A percentile compares a stretch with the other conserved stretches of the same genome.
Evolutionary conservation across 495 filamentous ascomycete genomes (phyloP).

Genomic region (Schizothecium vesticola): DNA sequence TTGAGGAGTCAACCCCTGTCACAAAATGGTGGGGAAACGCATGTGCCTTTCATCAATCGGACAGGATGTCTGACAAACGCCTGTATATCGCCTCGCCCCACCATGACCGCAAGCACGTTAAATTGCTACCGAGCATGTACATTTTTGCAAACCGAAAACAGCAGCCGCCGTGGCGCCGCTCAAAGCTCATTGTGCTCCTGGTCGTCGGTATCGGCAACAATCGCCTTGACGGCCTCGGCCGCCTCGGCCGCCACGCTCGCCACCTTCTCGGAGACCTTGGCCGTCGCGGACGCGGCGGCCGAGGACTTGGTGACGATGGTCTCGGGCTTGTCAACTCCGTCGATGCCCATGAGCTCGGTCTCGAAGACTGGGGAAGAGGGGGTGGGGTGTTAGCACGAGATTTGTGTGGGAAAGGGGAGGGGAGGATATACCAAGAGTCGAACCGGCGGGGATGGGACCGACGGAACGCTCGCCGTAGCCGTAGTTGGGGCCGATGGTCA

Average conservation of each 20-base stretch:
- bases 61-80: neutral
- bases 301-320: constrained; percentile 40
- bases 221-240: constrained; percentile 40
- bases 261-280: constrained; percentile 38
- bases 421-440: constrained; percentile 56
- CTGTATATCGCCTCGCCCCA: neutral
- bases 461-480: constrained; percentile 74
- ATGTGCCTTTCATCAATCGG: neutral
- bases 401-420: neutral
- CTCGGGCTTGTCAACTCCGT: constrained; percentile 61
- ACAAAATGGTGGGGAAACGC: neutral
- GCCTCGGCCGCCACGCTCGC: constrained; percentile 40
- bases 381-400: constrained; percentile 20
- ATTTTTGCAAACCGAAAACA: neutral
- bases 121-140: neutral
- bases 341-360: constrained; percentile 85
- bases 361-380: constrained; percentile 61
- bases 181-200: constrained; percentile 52
- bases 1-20: neutral
- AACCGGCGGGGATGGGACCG: constrained; percentile 73
- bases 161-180: neutral
- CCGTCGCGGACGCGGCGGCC: constrained; percentile 28
- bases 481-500: constrained; percentile 83
- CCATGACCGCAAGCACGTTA: neutral
- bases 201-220: constrained; percentile 46